Percentiles rank a stretch among this genome's conserved stretches.
Conservation (phyloP, 306 rosid genomes). For the Rosa lucieae region DNA sequence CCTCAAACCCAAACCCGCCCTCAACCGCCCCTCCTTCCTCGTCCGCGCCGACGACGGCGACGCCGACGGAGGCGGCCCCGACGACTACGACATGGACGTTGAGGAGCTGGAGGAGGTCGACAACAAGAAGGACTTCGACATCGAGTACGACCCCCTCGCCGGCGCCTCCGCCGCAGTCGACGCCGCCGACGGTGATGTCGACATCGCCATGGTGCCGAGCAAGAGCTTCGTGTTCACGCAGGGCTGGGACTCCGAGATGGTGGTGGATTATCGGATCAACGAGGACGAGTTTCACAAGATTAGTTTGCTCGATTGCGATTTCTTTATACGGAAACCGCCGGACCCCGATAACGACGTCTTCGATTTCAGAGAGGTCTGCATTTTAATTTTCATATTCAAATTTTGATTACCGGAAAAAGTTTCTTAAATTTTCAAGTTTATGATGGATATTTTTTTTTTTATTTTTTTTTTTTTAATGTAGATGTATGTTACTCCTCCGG, state of each 20-base stretch:
- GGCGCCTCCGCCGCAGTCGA: constrained; percentile 23
- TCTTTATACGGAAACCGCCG: constrained; percentile 84
- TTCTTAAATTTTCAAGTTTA: background rate
- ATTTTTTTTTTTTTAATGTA: constrained; percentile 19
- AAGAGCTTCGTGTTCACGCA: constrained; percentile 66
- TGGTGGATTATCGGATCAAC: constrained; percentile 80
- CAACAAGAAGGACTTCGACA: constrained; percentile 90
- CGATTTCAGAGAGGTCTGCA: constrained; percentile 83
- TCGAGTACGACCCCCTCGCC: constrained; percentile 69
- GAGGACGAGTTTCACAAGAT: constrained; percentile 93
- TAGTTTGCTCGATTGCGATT: constrained; percentile 71
- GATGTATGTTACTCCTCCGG: constrained; percentile 99
- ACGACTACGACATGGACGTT: constrained; percentile 84
- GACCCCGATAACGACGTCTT: constrained; percentile 85
- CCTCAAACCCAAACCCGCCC: constrained; percentile 12
- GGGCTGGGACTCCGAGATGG: constrained; percentile 80
- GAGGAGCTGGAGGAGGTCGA: constrained; percentile 84
- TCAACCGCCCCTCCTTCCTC: constrained; percentile 31
- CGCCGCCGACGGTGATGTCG: constrained; percentile 34
- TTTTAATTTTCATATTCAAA: background rate
- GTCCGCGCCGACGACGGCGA: constrained; percentile 71
- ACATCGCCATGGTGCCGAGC: constrained; percentile 60
- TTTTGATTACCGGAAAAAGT: background rate
- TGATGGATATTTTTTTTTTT: background rate
- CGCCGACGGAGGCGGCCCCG: constrained; percentile 55